Evolutionary conservation across 148 eudicot species (phyloP), one percentile per base, ranked within the genome.

Genomic region (Vaccinium corymbosum): DNA sequence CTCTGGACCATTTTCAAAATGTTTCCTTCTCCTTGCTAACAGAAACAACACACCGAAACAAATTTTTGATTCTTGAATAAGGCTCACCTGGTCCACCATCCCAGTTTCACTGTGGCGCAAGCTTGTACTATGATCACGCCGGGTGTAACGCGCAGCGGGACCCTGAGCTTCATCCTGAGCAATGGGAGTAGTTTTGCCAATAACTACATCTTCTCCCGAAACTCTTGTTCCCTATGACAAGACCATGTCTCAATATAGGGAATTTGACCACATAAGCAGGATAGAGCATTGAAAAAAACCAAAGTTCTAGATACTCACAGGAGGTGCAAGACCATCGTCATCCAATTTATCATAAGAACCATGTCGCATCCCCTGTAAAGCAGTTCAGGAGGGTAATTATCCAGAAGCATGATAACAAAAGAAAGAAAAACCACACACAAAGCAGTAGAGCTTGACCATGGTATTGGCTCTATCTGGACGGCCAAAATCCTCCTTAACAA

Each of bases 241-340:
- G 84, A 82, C 4, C 80, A 80, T 7, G 35, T 64, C 1, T 66
- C 48, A 46, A 3, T 11, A 17, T 77, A 52, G 81, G 51, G 76
- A 82, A 57, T 77, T 83, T 46, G 1, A 66, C 9, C 9, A 32
- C 56, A 71, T 9, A 59, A n/a, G 76, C 59, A 49, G 13, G 48
- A 51, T 55, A 86, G 74, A 42, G 48, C 77, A 17, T 57, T 1
- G 46, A 49, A 20, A 76, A n/a, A 46, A 38, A 59, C 4, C 7
- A 19, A 72, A 77, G 32, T 12, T 61, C 22, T 13, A 78, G 35
- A 57, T 14, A 94, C 97, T 91, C 89, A 94, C 97, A 71, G 99
- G 99, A 87, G 99, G 99, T 7, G 98, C 99, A 87, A 97, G 95
- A 59, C 99, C 99, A 88, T 97, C 99, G 64, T 94, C 99, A 78